Percentiles rank a stretch among this genome's conserved stretches.
Evolutionary conservation across 2,329 filamentous ascomycete species (phyloP).

Genomic region (Clarireedia paspali): DNA sequence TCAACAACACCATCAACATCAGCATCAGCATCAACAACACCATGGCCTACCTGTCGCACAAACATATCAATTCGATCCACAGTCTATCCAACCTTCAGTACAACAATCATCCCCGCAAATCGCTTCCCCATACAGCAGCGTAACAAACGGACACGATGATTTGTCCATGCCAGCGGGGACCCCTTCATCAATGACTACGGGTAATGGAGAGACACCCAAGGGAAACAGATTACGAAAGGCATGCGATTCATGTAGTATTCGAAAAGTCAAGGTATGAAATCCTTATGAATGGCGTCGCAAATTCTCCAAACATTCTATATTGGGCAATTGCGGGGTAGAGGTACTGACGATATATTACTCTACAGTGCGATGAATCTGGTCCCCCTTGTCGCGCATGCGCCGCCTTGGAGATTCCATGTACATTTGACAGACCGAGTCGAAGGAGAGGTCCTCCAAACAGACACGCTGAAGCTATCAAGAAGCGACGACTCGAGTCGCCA

Average conservation of each 20-base stretch:
- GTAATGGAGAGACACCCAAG: slow-evolving; percentile 19
- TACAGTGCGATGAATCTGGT: slow-evolving; percentile 57
- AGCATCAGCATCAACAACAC: slow-evolving; percentile 4
- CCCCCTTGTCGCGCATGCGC: slow-evolving; percentile 59
- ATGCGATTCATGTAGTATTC: slow-evolving; percentile 44
- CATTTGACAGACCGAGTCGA: slow-evolving; percentile 55
- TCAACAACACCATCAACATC: slow-evolving; percentile 6
- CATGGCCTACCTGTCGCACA: slow-evolving; percentile 4
- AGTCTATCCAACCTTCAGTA: slow-evolving; percentile 9
- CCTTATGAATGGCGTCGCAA: neutral
- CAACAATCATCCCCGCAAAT: slow-evolving; percentile 13
- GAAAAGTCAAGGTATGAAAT: slow-evolving; percentile 41
- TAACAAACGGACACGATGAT: slow-evolving; percentile 14
- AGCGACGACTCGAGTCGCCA: slow-evolving; percentile 38
- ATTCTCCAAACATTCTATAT: neutral
- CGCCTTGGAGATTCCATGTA: slow-evolving; percentile 59
- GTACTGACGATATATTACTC: slow-evolving; percentile 8
- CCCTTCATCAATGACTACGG: slow-evolving; percentile 12
- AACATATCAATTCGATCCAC: slow-evolving; percentile 10
- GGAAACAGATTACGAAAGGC: slow-evolving; percentile 38
- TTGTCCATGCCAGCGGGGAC: slow-evolving; percentile 11
- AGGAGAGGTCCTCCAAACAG: slow-evolving; percentile 58
- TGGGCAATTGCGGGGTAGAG: slow-evolving; percentile 1
- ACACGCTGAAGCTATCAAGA: slow-evolving; percentile 60
- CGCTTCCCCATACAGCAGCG: slow-evolving; percentile 13